phyloP scores from a whole-genome alignment of 2,329 filamentous ascomycete species.

The Curvularia eragrostidis region DNA sequence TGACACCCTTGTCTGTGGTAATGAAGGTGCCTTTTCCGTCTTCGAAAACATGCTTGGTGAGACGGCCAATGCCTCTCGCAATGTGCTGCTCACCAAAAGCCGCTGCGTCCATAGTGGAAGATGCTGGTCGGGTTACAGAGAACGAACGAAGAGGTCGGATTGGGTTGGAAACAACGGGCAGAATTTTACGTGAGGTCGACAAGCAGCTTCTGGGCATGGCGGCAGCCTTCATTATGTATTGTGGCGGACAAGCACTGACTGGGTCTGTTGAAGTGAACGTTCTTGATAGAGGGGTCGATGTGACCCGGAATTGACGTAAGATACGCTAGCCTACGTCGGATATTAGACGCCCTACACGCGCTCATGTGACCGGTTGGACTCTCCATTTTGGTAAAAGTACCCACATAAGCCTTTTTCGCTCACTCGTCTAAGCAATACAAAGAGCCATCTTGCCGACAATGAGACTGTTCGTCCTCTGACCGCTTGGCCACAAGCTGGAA shows the following conservation, averaged over 20 bases:
- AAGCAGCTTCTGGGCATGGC: conserved; percentile 22
- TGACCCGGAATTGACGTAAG: conserved; percentile 9
- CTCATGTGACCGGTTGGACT: conserved; percentile 14
- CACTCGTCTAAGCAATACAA: conserved; percentile 1
- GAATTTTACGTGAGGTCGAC: conserved; percentile 23
- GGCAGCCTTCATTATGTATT: conserved; percentile 10
- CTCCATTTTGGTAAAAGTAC: conserved; percentile 5
- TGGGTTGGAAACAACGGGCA: conserved; percentile 17
- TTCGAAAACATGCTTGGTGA: conserved; percentile 42
- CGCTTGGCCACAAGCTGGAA: not conserved
- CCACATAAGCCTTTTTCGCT: not conserved
- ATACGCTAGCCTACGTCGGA: conserved; percentile 17
- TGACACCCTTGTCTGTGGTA: conserved; percentile 41
- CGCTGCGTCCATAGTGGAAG: conserved; percentile 29
- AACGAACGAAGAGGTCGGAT: conserved; percentile 24
- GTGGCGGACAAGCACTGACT: not conserved
- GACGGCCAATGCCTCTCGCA: conserved; percentile 40
- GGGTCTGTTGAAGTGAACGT: not conserved
- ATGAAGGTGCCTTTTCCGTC: conserved; percentile 40
- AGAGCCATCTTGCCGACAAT: not conserved
- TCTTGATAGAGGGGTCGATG: conserved; percentile 4
- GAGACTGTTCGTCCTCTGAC: not conserved
- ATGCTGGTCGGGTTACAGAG: conserved; percentile 23
- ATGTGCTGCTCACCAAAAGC: conserved; percentile 40
- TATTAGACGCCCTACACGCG: conserved; percentile 23